These are phyloP conservation scores for Colletotrichum cuscutae DNA, from an alignment of 2,329 filamentous ascomycete species.

Conservation along the genomic window DNA sequence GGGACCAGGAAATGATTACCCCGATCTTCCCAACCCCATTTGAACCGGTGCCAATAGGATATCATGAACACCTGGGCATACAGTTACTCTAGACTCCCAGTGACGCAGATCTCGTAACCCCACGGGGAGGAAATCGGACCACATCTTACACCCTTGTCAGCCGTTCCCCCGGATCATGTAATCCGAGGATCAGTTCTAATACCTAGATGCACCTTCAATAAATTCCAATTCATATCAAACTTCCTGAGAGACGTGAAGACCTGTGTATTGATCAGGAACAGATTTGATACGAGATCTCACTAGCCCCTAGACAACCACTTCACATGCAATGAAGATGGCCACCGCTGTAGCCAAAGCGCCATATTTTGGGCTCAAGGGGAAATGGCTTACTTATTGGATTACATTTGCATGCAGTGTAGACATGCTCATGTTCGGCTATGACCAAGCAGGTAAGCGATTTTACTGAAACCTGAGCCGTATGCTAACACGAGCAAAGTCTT, in stretches of 20 bases:
- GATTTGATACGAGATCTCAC: not conserved
- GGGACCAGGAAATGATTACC: not conserved
- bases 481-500: not conserved
- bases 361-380: not conserved
- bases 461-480: not conserved
- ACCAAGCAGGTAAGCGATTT: not conserved
- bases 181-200: not conserved
- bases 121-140: not conserved
- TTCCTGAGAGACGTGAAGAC: fast-evolving
- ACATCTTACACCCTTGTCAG: not conserved
- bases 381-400: not conserved
- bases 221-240: not conserved
- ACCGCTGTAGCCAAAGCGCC: not conserved
- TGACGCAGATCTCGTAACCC: not conserved
- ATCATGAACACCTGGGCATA: not conserved
- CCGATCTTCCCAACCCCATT: not conserved
- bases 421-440: not conserved
- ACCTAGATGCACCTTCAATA: not conserved
- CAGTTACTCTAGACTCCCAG: not conserved
- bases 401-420: not conserved
- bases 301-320: not conserved
- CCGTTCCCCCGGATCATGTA: not conserved
- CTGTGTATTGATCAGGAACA: not conserved
- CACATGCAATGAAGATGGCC: not conserved
- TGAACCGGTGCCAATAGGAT: not conserved